Percentiles rank a stretch among this genome's conserved stretches.
Conservation (phyloP, 176 grass and related monocot species). For the Olyra latifolia region DNA sequence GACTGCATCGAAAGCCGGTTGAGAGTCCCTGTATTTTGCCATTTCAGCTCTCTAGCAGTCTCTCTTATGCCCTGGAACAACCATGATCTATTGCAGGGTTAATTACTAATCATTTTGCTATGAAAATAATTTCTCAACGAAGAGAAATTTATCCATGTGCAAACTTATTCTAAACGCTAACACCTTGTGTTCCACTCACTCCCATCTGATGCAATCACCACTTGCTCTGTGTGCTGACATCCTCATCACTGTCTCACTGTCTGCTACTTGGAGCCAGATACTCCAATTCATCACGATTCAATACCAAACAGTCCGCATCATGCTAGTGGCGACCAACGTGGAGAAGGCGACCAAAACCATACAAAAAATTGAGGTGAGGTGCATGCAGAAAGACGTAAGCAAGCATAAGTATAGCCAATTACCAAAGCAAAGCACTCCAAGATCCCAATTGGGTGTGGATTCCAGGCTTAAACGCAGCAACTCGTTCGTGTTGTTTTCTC, state of each 20-base stretch:
- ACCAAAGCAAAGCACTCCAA: neutral
- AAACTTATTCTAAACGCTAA: neutral
- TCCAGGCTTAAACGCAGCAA: conserved; percentile 40
- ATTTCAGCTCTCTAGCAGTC: too few relatives aligned
- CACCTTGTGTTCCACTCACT: too few relatives aligned
- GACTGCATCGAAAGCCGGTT: neutral
- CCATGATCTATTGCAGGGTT: neutral
- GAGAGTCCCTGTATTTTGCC: neutral
- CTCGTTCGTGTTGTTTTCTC: conserved; percentile 14
- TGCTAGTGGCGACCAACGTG: conserved; percentile 23
- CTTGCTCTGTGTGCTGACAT: too few relatives aligned
- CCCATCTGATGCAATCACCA: too few relatives aligned
- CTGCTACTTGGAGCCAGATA: conserved; percentile 1
- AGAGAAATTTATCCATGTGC: neutral
- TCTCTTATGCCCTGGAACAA: neutral
- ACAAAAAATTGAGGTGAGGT: neutral
- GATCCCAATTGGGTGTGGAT: neutral
- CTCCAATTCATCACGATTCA: conserved; percentile 6
- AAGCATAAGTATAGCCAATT: neutral
- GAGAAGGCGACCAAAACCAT: conserved; percentile 40
- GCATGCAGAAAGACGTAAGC: neutral
- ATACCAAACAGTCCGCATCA: conserved; percentile 17
- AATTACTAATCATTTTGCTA: neutral
- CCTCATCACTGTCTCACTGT: conserved; percentile 16
- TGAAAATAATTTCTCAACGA: neutral